Base-by-base conservation (phyloP, 1,284 basidiomycete species). In the Volvariella surrecta region DNA sequence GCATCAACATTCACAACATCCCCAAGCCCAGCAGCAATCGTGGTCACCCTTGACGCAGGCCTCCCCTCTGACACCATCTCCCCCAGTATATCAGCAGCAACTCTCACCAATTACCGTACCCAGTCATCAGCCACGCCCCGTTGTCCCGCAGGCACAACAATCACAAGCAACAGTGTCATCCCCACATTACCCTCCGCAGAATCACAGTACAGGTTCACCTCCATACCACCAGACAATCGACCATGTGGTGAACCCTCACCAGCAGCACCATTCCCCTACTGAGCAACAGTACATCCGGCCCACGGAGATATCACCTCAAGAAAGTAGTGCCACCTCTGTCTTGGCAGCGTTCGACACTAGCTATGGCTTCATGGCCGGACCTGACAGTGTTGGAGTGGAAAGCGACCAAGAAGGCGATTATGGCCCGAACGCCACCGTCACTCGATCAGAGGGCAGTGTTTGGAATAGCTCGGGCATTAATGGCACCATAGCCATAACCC, bases 191-290 rank as follows among this genome's bases (percentile, higher is more conserved):
- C n/a, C n/a, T 35, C 8, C 18, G 18, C 34, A 35, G n/a, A 35
- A 35, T 35, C 7, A 4, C 7, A 35, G 34, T 43, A 50, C 55
- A n/a, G 48, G 51, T 20, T 52, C 53, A 31, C 52, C 43, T 32
- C 24, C 37, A 39, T 15, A 45, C 37, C 17, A 37, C 38, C 19
- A 46, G 46, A 38, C 30, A 21, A 32, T 45, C 41, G 44, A 43
- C 34, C 39, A 51, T 35, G 43, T 42, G 30, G 46, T 42, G 9
- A 17, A 38, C 19, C 17, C 43, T 15, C 34, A 35, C n/a, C 34
- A 35, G n/a, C 34, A 37, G 20, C 42, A 18, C 43, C 32, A 38
- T 18, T 15, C 28, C 42, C 17, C 30, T 40, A 40, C 46, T 31
- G 40, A 44, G 19, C 46, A 47, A 18, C 46, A 41, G 13, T 47